Base-by-base conservation (phyloP, 371 early-diverging fungal species). In the Blastocladiella emersonii region DNA sequence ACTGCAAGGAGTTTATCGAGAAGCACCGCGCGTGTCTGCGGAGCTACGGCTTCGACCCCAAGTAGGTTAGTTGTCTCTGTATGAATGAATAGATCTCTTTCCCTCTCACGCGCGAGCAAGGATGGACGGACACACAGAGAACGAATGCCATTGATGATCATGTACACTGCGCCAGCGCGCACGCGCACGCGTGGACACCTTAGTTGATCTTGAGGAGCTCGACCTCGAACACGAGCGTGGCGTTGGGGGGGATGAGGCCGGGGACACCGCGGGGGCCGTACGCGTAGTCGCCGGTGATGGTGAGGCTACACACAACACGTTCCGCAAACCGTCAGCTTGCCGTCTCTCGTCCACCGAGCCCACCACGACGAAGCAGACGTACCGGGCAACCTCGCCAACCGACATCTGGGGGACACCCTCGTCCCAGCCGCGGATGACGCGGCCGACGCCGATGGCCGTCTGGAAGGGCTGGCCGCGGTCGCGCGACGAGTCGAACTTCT, bases 21-120 rank as follows among this genome's bases (percentile, higher is more conserved):
- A 88, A 89, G 34, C 97, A 97, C 68, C 79, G 86, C 64, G 80
- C 84, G 65, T 95, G 95, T 74, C 89, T 97, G 87, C 85, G 91
- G 27, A 81, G 82, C 36, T 82, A 88, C 71, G 97, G 97, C 23
- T 97, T 95, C 78, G 92, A 91, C 7, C 53, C 53, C 8, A 25
- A 51, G 32, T 51, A 51, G 12, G 39, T 39, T 39, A 39, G 39
- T 8, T 39, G 13, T 39, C 5, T 39, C 39, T 5, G 13, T 13
- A 39, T 39, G 39, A 5, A 39, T 39, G 5, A 8, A 8, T 13
- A 13, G 5, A 39, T 39, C 13, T 13, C 39, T 39, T 39, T 39
- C 39, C 39, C 39, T 13, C n/a, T n/a, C n/a, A n/a, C n/a, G n/a
- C n/a, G n/a, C n/a, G n/a, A n/a, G n/a, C n/a, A n/a, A n/a, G n/a